Conservation (phyloP, 495 filamentous ascomycete genomes). For the Sphaerosporella brunnea region DNA sequence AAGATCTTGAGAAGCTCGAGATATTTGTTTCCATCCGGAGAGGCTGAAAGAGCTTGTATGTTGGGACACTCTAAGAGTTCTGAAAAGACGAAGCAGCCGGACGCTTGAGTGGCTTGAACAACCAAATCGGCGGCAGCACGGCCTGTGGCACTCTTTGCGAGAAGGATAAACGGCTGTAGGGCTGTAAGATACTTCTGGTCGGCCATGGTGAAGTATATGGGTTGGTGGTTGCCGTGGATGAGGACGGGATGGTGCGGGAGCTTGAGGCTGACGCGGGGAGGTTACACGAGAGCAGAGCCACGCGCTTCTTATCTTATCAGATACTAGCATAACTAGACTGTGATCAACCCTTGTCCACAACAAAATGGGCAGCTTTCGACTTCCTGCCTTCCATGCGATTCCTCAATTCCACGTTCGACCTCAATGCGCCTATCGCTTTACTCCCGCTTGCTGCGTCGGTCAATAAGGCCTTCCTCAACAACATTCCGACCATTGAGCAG, state of each 20-base stretch:
- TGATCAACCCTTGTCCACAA: no score
- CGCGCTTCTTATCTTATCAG: no score
- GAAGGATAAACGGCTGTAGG: constrained; percentile 61
- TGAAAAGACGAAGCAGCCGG: constrained; percentile 84
- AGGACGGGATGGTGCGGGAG: background rate
- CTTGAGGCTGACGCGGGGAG: no score
- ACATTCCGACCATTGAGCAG: background rate
- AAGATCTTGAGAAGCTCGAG: constrained; percentile 75
- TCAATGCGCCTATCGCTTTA: background rate
- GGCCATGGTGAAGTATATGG: constrained; percentile 12
- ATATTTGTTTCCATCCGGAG: constrained; percentile 31
- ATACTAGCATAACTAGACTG: no score
- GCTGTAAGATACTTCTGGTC: constrained; percentile 21
- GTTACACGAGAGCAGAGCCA: no score
- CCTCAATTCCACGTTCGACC: no score
- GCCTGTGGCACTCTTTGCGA: constrained; percentile 68
- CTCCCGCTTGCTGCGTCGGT: background rate
- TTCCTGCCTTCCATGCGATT: no score
- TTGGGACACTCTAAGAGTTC: constrained; percentile 74
- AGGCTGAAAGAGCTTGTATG: constrained; percentile 50
- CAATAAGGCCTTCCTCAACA: background rate
- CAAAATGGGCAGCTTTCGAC: no score
- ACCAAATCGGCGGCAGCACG: constrained; percentile 74
- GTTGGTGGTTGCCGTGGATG: background rate
- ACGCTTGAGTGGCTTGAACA: constrained; percentile 65